Base-by-base conservation (phyloP, 163 green algal species). In the Dunaliella salina region DNA sequence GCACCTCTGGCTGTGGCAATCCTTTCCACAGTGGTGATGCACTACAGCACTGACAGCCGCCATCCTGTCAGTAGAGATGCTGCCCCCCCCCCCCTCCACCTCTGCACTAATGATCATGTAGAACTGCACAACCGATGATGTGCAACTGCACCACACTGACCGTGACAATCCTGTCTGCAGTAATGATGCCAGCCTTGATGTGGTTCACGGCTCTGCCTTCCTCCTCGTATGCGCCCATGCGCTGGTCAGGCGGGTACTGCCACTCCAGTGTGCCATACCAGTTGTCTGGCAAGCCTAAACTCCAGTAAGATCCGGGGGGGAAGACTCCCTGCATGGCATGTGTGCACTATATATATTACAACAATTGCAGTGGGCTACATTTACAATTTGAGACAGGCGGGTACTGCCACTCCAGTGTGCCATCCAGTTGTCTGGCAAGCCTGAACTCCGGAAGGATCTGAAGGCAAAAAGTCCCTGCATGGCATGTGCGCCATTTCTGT, bases 161-260 rank as follows among this genome's bases (percentile, higher is more conserved):
- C 0, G 94, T 96, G 25, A 96, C 88, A 0, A 97, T 67, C 18
- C 94, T 87, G 88, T 97, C 94, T 15, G 93, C 91, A 34, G 89
- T 92, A 33, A 85, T 92, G 83, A 97, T 92, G 83, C 92, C 93
- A 0, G 80, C 93, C 91, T 97, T 97, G 71, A 97, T 87, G 40
- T 91, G 93, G 90, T 97, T 96, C 30, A 97, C 91, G 18, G 85
- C 89, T n/a, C 94, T 90, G 20, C 94, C 94, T 89, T 97, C 94
- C 89, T 97, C 94, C 82, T 93, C 94, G 83, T 95, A 97, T 30
- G 86, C 87, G 72, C 94, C 94, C 87, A 93, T 88, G 0, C 94
- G 91, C 63, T 95, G 91, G 85, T 97, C 90, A 0, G 94, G 94
- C 1, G 94, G 94, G 87, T 97, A 97, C 91, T 97, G 94, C 88